phyloP scores from a whole-genome alignment of 2,329 filamentous ascomycete genomes.

The Talaromyces sp. region DNA sequence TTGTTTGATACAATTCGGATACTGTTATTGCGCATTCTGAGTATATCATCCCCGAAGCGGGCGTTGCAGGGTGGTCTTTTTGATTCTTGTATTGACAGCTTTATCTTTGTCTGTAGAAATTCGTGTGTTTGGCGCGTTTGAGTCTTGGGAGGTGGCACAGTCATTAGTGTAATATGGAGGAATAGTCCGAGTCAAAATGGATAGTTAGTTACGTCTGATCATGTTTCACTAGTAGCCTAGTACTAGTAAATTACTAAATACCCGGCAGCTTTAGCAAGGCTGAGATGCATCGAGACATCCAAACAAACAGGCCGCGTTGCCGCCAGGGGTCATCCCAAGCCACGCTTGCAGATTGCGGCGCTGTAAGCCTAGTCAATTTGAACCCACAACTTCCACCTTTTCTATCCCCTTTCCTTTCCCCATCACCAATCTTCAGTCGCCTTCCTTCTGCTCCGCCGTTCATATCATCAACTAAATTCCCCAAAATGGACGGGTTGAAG shows the following conservation, averaged over 20 bases:
- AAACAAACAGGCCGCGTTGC: neutral
- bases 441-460: neutral
- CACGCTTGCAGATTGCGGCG: neutral
- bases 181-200: neutral
- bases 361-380: neutral
- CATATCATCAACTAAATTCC: neutral
- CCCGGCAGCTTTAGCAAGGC: neutral
- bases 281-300: neutral
- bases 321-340: neutral
- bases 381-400: neutral
- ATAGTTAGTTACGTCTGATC: neutral
- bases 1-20: neutral
- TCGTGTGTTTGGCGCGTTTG: neutral
- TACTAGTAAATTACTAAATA: neutral
- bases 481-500: constrained; percentile 8
- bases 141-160: neutral
- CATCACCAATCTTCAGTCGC: neutral
- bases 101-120: neutral
- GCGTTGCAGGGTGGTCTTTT: neutral
- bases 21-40: neutral
- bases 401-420: neutral
- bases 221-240: neutral
- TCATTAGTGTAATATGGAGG: too few relatives aligned
- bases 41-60: neutral
- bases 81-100: neutral